These are phyloP conservation scores for Polyporus tsugae DNA, from an alignment of 1,284 basidiomycete species.

Conservation along the genomic window DNA sequence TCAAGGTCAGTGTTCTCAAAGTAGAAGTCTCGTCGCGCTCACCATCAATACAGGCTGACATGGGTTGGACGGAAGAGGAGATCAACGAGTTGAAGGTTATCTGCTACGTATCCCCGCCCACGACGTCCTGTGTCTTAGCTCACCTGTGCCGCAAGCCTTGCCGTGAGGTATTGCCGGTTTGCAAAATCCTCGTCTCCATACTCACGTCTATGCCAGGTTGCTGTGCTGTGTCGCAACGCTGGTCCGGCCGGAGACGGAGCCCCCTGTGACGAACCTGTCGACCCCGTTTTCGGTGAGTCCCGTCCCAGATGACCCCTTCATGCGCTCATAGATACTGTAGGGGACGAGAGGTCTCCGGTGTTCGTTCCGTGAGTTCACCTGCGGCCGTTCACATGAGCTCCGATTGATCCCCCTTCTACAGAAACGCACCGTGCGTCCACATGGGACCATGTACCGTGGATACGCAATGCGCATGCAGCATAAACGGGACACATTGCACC, in stretches of 20 bases:
- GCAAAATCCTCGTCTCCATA: background rate
- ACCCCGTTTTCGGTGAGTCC: background rate
- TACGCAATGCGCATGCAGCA: conserved; percentile 48
- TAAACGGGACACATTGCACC: conserved; percentile 48
- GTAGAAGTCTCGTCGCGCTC: background rate
- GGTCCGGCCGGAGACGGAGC: background rate
- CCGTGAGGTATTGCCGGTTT: conserved; percentile 45
- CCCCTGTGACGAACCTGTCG: background rate
- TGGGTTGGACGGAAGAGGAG: conserved; percentile 29
- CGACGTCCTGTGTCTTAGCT: conserved; percentile 53
- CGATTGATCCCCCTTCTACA: conserved; percentile 9
- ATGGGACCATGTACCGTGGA: conserved; percentile 50
- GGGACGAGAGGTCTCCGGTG: background rate
- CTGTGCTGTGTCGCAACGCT: conserved; percentile 7
- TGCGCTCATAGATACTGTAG: background rate
- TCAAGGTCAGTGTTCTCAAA: conserved; percentile 6
- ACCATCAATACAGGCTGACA: conserved; percentile 13
- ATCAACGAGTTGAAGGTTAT: conserved; percentile 29
- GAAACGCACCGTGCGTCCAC: conserved; percentile 51
- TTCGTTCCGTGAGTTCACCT: conserved; percentile 25
- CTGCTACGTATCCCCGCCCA: conserved; percentile 44
- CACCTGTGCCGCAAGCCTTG: conserved; percentile 53
- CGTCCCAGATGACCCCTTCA: too few species aligned
- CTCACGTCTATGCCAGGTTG: conserved; percentile 10
- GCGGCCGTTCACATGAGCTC: too few species aligned